Conservation (phyloP, 306 rosid species). For the Cucurbita argyrosperma region DNA sequence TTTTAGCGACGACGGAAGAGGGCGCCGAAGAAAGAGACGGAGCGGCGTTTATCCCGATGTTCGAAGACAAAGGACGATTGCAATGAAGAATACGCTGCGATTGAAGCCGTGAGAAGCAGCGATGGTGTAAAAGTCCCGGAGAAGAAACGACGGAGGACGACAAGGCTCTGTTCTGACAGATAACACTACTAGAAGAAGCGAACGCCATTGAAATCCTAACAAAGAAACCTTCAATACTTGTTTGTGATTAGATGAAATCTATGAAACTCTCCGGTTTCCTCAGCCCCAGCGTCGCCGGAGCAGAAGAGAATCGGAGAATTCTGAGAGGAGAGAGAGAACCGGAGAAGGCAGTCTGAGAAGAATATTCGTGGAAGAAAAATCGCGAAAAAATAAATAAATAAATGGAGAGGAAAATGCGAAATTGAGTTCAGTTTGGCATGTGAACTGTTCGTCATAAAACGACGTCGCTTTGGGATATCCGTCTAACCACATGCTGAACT, state of each 20-base stretch:
- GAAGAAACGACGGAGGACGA: constrained; percentile 13
- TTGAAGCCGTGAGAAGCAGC: not conserved
- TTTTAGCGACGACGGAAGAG: constrained; percentile 14
- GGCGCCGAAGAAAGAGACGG: constrained; percentile 3
- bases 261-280: not conserved
- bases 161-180: constrained; percentile 19
- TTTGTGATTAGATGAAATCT: not conserved
- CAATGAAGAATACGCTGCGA: constrained; percentile 3
- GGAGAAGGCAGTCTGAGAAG: not conserved
- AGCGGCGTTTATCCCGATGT: constrained; percentile 7
- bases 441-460: not conserved
- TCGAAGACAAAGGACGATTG: constrained; percentile 3
- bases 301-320: not conserved
- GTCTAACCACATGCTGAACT: not conserved
- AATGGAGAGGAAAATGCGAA: not conserved
- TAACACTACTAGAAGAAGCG: constrained; percentile 19
- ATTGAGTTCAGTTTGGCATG: not conserved
- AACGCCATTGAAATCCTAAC: constrained; percentile 14
- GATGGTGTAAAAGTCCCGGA: constrained; percentile 11
- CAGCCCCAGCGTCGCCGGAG: not conserved
- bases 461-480: not conserved
- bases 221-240: not conserved
- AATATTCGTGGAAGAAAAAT: not conserved
- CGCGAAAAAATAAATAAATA: not conserved
- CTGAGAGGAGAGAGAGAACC: not conserved